Conservation (phyloP, 225 moss, liverwort and hornwort genomes). For the Anthoceros angustus region DNA sequence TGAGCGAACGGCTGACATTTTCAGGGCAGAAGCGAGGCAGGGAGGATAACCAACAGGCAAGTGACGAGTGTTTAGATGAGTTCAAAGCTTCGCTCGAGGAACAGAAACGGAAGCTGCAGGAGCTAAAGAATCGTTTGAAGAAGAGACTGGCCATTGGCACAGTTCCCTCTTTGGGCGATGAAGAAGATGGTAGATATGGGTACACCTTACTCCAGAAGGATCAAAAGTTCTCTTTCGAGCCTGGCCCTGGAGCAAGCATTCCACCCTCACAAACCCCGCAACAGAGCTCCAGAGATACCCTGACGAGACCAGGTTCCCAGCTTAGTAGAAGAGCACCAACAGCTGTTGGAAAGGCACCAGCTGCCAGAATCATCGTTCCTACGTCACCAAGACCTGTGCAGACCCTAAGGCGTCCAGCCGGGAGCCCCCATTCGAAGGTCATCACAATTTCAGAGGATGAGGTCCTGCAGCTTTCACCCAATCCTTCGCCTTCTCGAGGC, state of each 20-base stretch:
- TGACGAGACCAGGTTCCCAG: no score
- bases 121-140: not conserved
- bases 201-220: slow-evolving; percentile 15
- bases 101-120: slow-evolving; percentile 6
- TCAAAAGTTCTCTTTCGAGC: not conserved
- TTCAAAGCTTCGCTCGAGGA: not conserved
- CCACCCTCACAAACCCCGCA: not conserved
- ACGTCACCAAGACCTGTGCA: no score
- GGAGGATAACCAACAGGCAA: not conserved
- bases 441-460: no score
- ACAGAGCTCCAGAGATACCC: no score
- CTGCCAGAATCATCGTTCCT: no score
- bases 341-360: no score
- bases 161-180: not conserved
- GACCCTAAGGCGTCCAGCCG: no score
- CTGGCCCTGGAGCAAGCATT: not conserved
- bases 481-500: no score
- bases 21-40: not conserved
- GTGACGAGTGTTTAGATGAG: not conserved
- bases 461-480: no score
- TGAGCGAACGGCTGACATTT: slow-evolving; percentile 1
- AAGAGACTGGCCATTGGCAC: not conserved
- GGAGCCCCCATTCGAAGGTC: no score
- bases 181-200: slow-evolving; percentile 8
- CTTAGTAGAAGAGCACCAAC: no score